Conservation (phyloP, 2,329 filamentous ascomycete genomes). For the Fragosphaeria purpurea region DNA sequence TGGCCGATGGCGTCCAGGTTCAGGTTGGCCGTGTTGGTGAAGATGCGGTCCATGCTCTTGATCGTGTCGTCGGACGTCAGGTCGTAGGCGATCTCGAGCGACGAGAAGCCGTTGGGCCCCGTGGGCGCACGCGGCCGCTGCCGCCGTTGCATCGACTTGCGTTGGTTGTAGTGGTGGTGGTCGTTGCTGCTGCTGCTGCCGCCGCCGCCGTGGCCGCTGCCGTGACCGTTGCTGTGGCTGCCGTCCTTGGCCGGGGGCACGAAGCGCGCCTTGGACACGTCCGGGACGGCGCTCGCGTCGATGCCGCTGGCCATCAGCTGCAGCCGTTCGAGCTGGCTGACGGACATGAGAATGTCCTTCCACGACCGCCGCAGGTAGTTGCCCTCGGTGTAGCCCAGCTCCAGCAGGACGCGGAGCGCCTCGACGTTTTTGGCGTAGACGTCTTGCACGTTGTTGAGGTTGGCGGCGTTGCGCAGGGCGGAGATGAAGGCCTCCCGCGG, state of each 20-base stretch:
- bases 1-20: slow-evolving; percentile 91
- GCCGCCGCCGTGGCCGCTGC: slow-evolving; percentile 33
- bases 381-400: slow-evolving; percentile 86
- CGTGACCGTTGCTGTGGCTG: slow-evolving; percentile 16
- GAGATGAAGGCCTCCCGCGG: slow-evolving; percentile 91
- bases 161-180: slow-evolving; percentile 25
- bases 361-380: slow-evolving; percentile 83
- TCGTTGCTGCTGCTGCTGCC: slow-evolving; percentile 22
- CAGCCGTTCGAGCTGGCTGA: slow-evolving; percentile 89
- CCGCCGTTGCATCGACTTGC: slow-evolving; percentile 53
- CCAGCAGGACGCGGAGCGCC: slow-evolving; percentile 80
- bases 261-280: slow-evolving; percentile 77
- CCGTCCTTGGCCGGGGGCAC: slow-evolving; percentile 48
- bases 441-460: slow-evolving; percentile 88
- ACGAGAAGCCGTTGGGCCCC: slow-evolving; percentile 51
- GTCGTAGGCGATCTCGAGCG: slow-evolving; percentile 77
- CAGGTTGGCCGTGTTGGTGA: slow-evolving; percentile 89
- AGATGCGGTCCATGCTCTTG: slow-evolving; percentile 87
- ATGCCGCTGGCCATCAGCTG: slow-evolving; percentile 93
- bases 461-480: slow-evolving; percentile 85
- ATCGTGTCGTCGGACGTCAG: slow-evolving; percentile 75
- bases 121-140: slow-evolving; percentile 44
- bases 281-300: slow-evolving; percentile 83
- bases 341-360: slow-evolving; percentile 90
- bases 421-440: slow-evolving; percentile 96